phyloP scores from a whole-genome alignment of 805 yeast species.

The Debaryomyces prosopidis region DNA sequence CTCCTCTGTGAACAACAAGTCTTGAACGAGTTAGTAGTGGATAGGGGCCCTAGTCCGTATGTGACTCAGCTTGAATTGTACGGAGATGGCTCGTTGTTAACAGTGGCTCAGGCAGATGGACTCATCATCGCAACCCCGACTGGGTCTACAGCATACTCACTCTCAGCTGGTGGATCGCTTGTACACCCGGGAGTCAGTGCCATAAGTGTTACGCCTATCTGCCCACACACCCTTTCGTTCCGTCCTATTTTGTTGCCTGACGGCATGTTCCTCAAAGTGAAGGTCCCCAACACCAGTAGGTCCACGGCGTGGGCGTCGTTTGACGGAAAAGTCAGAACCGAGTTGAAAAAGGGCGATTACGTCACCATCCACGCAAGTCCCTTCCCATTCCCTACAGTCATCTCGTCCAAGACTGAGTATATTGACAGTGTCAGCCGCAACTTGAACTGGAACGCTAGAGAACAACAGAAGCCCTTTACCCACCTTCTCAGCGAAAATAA shows the following conservation, averaged over 20 bases:
- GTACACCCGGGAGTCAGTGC: conserved; percentile 95
- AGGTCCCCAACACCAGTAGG: conserved; percentile 75
- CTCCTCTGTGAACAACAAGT: conserved; percentile 71
- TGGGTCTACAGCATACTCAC: conserved; percentile 93
- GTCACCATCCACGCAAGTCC: conserved; percentile 83
- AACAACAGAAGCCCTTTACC: conserved; percentile 76
- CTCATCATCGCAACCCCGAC: conserved; percentile 92
- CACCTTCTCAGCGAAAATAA: conserved; percentile 46
- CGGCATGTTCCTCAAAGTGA: conserved; percentile 80
- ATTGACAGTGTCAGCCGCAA: conserved; percentile 84
- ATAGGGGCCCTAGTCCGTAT: conserved; percentile 92
- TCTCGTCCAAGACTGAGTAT: conserved; percentile 70
- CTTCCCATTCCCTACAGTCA: conserved; percentile 92
- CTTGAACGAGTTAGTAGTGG: conserved; percentile 85
- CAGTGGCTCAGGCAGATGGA: conserved; percentile 94
- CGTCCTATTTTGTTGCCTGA: conserved; percentile 92
- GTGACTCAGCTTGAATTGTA: conserved; percentile 86
- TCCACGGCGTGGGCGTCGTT: conserved; percentile 97
- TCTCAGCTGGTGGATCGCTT: conserved; percentile 92
- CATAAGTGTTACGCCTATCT: conserved; percentile 89
- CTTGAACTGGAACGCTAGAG: conserved; percentile 91
- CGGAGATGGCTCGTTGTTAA: conserved; percentile 81
- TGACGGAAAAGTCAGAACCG: conserved; percentile 89
- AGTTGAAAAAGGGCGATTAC: conserved; percentile 78
- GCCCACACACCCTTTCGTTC: conserved; percentile 93